Conservation (phyloP, 164 flowering plant species). For the Protea cynaroides region DNA sequence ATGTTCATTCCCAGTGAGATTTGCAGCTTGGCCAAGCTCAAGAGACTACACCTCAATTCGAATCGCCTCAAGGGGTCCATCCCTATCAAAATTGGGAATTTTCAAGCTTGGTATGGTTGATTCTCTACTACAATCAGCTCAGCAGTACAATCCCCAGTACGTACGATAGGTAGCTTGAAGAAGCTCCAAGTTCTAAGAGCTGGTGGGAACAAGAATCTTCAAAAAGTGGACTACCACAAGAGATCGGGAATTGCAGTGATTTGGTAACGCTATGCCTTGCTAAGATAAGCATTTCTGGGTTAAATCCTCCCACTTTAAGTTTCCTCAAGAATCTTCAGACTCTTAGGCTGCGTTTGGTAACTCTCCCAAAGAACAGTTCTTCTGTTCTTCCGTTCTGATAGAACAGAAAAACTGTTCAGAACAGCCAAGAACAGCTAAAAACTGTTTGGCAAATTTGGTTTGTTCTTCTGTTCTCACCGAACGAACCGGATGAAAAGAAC, state of each 20-base stretch:
- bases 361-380: too few species aligned
- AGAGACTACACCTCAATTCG: slow-evolving; percentile 41
- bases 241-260: slow-evolving; percentile 61
- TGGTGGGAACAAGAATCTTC: slow-evolving; percentile 76
- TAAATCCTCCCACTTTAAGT: slow-evolving; percentile 51
- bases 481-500: too few species aligned
- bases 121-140: slow-evolving; percentile 62
- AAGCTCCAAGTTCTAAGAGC: slow-evolving; percentile 50
- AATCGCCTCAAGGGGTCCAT: slow-evolving; percentile 19
- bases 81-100: slow-evolving; percentile 42
- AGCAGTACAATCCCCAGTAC: slow-evolving; percentile 53
- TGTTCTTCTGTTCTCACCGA: too few species aligned
- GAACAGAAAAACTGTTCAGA: too few species aligned
- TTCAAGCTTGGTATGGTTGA: slow-evolving; percentile 37
- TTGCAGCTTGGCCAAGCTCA: slow-evolving; percentile 50
- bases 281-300: slow-evolving; percentile 72
- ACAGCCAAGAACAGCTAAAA: too few species aligned
- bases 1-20: slow-evolving; percentile 65
- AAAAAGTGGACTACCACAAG: slow-evolving; percentile 58
- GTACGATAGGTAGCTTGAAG: slow-evolving; percentile 57
- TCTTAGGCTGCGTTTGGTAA: too few species aligned
- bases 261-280: slow-evolving; percentile 64
- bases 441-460: too few species aligned
- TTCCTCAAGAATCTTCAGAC: slow-evolving; percentile 64
- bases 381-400: too few species aligned